Evolutionary conservation across 805 yeast species (phyloP).

Genomic region (Ascoidea asiatica): DNA sequence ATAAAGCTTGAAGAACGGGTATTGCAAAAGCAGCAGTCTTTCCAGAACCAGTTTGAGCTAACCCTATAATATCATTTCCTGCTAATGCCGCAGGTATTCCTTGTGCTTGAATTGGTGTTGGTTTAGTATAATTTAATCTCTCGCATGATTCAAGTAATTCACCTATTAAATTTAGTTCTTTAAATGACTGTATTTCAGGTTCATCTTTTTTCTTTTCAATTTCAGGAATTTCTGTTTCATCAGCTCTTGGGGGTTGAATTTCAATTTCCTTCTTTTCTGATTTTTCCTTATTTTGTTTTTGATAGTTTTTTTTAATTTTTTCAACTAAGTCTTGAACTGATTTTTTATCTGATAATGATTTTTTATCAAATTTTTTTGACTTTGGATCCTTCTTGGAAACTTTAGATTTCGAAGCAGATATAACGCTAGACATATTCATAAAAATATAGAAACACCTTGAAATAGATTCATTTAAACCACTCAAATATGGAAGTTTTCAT

Average conservation of each 20-base stretch:
- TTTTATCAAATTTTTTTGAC: constrained; percentile 15
- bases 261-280: constrained; percentile 4
- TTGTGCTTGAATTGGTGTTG: constrained; percentile 90
- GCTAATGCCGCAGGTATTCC: constrained; percentile 83
- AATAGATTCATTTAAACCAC: no score
- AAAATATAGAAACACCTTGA: no score
- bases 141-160: constrained; percentile 73
- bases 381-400: no score
- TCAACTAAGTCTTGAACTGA: constrained; percentile 40
- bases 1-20: constrained; percentile 81
- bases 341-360: constrained; percentile 14
- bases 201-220: constrained; percentile 10
- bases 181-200: constrained; percentile 27
- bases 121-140: constrained; percentile 58
- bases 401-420: no score
- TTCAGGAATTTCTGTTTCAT: constrained; percentile 4
- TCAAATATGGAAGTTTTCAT: no score
- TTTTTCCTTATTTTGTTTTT: constrained; percentile 10
- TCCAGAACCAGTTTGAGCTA: constrained; percentile 97
- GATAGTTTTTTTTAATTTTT: constrained; percentile 32
- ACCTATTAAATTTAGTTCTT: constrained; percentile 53
- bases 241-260: no score
- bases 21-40: constrained; percentile 98
- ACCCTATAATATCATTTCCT: constrained; percentile 88
- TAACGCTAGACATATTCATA: no score